phyloP scores from a whole-genome alignment of 495 filamentous ascomycete species.

The Echria macrotheca region DNA sequence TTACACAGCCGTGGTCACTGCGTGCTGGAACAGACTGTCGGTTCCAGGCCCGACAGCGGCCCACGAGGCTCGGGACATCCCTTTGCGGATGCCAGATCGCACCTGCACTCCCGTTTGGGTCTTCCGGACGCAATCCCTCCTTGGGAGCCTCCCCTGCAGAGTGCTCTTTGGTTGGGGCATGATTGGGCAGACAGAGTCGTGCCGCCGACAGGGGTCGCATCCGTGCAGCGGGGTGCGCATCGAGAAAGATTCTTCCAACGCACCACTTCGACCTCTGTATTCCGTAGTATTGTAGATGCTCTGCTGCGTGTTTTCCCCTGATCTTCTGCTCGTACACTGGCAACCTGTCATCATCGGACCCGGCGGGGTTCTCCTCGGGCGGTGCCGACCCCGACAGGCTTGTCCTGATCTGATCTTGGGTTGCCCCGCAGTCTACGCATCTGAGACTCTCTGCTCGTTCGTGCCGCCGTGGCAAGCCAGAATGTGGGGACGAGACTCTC shows the following conservation, averaged over 20 bases:
- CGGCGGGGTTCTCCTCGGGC: too few species aligned
- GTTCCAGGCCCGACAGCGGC: slow-evolving; percentile 12
- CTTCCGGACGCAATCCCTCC: slow-evolving; percentile 17
- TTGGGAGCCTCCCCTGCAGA: neutral
- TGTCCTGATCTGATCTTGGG: neutral
- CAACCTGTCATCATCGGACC: too few species aligned
- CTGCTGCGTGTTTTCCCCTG: too few species aligned
- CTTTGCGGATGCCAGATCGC: slow-evolving; percentile 17
- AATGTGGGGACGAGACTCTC: too few species aligned
- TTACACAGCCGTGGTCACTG: slow-evolving; percentile 14
- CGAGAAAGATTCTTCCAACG: neutral
- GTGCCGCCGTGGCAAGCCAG: too few species aligned
- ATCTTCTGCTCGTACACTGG: too few species aligned
- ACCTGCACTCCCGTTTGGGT: slow-evolving; percentile 20
- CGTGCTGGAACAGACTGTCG: slow-evolving; percentile 18
- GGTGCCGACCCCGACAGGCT: neutral
- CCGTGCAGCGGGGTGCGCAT: slow-evolving; percentile 3
- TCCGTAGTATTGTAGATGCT: too few species aligned
- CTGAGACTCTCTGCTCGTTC: too few species aligned
- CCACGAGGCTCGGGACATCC: slow-evolving; percentile 18
- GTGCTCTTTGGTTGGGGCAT: neutral
- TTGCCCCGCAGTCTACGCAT: neutral
- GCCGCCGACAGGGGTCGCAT: neutral
- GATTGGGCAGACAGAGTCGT: slow-evolving; percentile 19
- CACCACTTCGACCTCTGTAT: neutral